Conservation (phyloP, 805 yeast genomes). For the Candida succiphila region DNA sequence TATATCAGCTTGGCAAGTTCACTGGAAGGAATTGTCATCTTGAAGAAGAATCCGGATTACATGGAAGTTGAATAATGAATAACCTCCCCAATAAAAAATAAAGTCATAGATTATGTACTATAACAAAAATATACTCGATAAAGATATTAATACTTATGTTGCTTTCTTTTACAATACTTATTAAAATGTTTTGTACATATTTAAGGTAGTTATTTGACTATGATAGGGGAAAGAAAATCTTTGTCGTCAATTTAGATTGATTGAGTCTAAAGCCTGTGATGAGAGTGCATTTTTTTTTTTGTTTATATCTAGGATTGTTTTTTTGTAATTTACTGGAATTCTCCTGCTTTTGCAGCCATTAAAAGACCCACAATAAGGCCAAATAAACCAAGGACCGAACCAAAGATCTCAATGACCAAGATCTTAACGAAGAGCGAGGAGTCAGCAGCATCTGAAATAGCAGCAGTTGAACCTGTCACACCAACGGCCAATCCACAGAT, state of each 20-base stretch:
- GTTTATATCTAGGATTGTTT: background rate
- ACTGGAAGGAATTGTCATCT: conserved; percentile 87
- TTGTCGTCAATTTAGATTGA: too few species aligned
- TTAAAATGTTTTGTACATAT: too few species aligned
- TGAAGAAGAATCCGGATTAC: conserved; percentile 83
- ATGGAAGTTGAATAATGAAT: conserved; percentile 36
- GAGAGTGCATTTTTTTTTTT: too few species aligned
- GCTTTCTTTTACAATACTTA: too few species aligned
- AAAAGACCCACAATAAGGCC: conserved; percentile 94
- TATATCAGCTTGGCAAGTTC: conserved; percentile 73
- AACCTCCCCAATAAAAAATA: too few species aligned
- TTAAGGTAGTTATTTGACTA: too few species aligned
- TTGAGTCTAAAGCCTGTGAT: too few species aligned
- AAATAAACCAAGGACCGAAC: conserved; percentile 89
- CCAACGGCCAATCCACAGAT: conserved; percentile 98
- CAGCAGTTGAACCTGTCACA: conserved; percentile 97
- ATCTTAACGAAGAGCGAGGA: conserved; percentile 91
- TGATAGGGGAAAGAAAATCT: too few species aligned
- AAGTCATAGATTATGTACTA: too few species aligned
- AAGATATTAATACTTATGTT: background rate
- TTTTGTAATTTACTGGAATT: conserved; percentile 32
- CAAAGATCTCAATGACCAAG: conserved; percentile 94
- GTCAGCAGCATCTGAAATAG: conserved; percentile 96
- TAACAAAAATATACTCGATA: too few species aligned
- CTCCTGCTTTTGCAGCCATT: conserved; percentile 94